Percentiles rank a stretch among this genome's conserved stretches.
Evolutionary conservation across 2,329 filamentous ascomycete genomes (phyloP).

Genomic region (Leptodontidium sp.): DNA sequence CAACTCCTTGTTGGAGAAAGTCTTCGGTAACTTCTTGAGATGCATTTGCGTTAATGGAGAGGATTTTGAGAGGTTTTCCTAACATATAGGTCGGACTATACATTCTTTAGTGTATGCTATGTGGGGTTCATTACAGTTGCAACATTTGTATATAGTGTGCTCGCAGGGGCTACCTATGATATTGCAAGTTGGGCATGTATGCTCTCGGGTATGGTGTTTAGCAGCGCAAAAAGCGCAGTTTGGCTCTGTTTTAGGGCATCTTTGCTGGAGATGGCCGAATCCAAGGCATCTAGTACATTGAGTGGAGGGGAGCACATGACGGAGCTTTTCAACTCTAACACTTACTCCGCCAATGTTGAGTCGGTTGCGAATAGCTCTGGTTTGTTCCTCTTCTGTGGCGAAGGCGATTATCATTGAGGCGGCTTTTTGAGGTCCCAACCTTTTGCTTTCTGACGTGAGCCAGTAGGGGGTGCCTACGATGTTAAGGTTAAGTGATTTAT

Average conservation of each 20-base stretch:
- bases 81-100: background rate
- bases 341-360: background rate
- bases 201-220: background rate
- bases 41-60: background rate
- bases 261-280: background rate
- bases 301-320: background rate
- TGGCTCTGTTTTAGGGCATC: background rate
- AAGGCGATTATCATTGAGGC: background rate
- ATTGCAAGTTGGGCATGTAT: background rate
- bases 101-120: background rate
- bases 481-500: background rate
- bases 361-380: background rate
- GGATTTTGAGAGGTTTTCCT: background rate
- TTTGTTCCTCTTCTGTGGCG: background rate
- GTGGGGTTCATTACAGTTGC: background rate
- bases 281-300: background rate
- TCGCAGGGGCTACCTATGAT: background rate
- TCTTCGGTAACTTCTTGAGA: background rate
- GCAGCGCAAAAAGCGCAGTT: background rate
- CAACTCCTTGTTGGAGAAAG: background rate
- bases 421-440: background rate
- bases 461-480: too few species aligned
- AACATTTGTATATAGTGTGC: background rate
- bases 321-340: too few species aligned
- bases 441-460: background rate